Evolutionary conservation across 805 yeast species (phyloP), one percentile per base, ranked within the genome.

Genomic region (Candida patagonica): DNA sequence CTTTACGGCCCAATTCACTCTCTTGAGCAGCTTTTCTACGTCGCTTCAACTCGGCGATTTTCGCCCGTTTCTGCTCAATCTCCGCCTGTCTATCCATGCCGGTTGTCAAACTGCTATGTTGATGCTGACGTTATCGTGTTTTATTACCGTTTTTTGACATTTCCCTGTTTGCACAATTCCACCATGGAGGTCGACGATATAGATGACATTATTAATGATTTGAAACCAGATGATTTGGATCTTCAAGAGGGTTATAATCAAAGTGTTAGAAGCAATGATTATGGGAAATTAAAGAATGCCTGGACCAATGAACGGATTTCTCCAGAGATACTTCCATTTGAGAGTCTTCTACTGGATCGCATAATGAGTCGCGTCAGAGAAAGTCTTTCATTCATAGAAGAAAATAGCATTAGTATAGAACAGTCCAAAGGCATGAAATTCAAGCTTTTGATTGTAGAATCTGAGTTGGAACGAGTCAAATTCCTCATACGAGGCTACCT

Each of bases 301-400:
- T 89, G 95, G 96, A 62, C 81, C 23, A 73, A 80, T 38, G 98
- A 92, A 56, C 69, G 95, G 40, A 76, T 76, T 69, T 67, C 92
- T 1, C 97, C 96, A 0, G 95, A 85, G 43, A 61, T 92, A n/a
- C 62, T 89, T 33, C 83, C 80, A 1, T 89, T 81, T 55, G 78
- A 85, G 43, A 69, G 68, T 12, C 66, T 61, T 2, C 63, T 87
- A 26, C 59, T 92, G 51, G 70, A 70, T 3, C 58, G 76, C 26
- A 69, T 83, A 17, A 57, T 85, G 42, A 61, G 58, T 1, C 68
- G 83, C 46, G 64, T 88, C 22, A 73, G 81, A 40, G 25, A 38
- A n/a, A 88, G 85, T 58, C 76, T 86, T 42, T 94, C 82, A 48
- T 70, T 72, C 41, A 76, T 89, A 27, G 89, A 82, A 51, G 68